phyloP scores from a whole-genome alignment of 768 basidiomycete genomes.

The Inosperma sp. region DNA sequence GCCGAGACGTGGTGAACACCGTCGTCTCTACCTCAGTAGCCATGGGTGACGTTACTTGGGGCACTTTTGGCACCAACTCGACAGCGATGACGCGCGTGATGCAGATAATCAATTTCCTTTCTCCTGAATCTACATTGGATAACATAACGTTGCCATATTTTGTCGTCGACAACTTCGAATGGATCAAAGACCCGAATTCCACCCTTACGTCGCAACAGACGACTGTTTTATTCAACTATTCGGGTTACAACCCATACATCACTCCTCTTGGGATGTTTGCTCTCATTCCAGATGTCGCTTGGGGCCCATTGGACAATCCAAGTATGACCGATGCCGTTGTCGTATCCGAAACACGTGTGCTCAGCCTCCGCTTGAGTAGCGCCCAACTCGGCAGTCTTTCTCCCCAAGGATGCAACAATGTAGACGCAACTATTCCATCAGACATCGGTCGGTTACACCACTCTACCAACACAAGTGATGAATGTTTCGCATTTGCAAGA shows the following conservation, averaged over 20 bases:
- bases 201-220: neutral
- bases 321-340: neutral
- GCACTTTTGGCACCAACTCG: neutral
- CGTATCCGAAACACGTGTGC: neutral
- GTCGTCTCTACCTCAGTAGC: neutral
- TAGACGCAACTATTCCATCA: neutral
- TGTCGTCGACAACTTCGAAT: neutral
- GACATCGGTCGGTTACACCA: neutral
- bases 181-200: neutral
- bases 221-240: neutral
- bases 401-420: neutral
- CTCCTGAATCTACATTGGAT: neutral
- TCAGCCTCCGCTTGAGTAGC: neutral
- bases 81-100: neutral
- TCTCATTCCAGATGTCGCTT: neutral
- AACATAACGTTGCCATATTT: neutral
- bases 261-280: neutral
- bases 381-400: neutral
- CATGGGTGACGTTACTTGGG: neutral
- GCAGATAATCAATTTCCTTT: neutral
- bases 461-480: no score
- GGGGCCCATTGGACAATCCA: neutral
- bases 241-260: neutral
- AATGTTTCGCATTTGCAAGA: constrained; percentile 1
- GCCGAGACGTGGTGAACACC: neutral